Percentiles rank a stretch among this genome's conserved stretches.
Conservation (phyloP, 75 land plant species). For the Azolla pinnata region DNA sequence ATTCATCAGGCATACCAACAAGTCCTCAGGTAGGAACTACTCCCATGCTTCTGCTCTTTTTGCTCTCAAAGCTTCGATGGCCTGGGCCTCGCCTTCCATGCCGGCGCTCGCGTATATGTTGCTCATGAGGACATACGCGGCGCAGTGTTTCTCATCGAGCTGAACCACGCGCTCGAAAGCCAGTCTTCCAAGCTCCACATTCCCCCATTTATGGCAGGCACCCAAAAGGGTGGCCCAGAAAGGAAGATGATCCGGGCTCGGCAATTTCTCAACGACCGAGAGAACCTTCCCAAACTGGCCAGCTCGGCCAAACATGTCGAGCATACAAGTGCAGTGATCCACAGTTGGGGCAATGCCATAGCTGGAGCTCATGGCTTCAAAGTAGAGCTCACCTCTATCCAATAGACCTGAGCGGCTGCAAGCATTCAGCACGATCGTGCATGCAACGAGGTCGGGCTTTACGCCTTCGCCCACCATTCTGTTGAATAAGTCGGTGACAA, state of each 20-base stretch:
- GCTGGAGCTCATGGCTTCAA: slow-evolving; percentile 10
- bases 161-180: slow-evolving; percentile 8
- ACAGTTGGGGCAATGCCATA: slow-evolving; percentile 7
- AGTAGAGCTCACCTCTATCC: slow-evolving; percentile 9
- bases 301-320: slow-evolving; percentile 26
- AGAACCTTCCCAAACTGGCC: slow-evolving; percentile 13
- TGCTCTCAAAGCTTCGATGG: too few relatives aligned
- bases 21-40: too few relatives aligned
- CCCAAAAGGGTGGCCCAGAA: slow-evolving; percentile 21
- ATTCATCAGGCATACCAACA: too few relatives aligned
- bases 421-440: slow-evolving; percentile 10
- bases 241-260: slow-evolving; percentile 11
- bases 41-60: too few relatives aligned
- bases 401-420: slow-evolving; percentile 21
- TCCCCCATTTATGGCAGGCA: slow-evolving; percentile 16
- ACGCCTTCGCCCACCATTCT: slow-evolving; percentile 13
- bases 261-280: slow-evolving; percentile 15
- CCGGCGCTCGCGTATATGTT: background rate
- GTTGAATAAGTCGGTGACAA: slow-evolving; percentile 13
- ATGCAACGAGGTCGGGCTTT: slow-evolving; percentile 9
- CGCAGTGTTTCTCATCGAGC: slow-evolving; percentile 6
- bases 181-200: slow-evolving; percentile 14
- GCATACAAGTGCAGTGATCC: slow-evolving; percentile 29
- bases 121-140: background rate
- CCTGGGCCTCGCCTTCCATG: too few relatives aligned